A percentile compares a stretch with the other conserved stretches of the same genome.
phyloP scores from a whole-genome alignment of 495 filamentous ascomycete species.

The Penicillium alfredii region DNA sequence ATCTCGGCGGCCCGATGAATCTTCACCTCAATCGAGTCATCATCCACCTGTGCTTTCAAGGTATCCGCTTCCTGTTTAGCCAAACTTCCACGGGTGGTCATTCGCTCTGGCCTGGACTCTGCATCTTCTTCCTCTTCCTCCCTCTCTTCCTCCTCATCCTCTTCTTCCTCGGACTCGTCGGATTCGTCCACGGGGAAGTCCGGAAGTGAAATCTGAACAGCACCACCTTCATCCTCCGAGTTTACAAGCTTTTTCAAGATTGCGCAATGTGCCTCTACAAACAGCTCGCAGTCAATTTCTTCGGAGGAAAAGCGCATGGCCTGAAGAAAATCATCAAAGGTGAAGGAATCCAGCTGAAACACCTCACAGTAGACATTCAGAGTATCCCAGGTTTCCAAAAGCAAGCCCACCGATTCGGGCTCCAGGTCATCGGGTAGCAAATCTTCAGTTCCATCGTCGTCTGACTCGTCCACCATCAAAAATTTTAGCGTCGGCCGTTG shows the following conservation, averaged over 20 bases:
- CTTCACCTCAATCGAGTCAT: conserved; percentile 31
- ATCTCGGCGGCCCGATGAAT: conserved; percentile 78
- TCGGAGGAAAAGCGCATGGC: conserved; percentile 74
- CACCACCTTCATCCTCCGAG: conserved; percentile 63
- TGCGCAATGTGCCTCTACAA: conserved; percentile 87
- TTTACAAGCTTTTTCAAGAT: conserved; percentile 82
- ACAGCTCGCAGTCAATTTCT: conserved; percentile 76
- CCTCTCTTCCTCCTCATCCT: conserved; percentile 46
- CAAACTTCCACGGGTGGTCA: conserved; percentile 79
- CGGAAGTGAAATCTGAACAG: conserved; percentile 70
- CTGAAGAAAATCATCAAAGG: conserved; percentile 92
- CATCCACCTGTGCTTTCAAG: conserved; percentile 45
- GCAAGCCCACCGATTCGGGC: conserved; percentile 71
- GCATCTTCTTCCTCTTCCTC: conserved; percentile 31
- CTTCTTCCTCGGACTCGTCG: conserved; percentile 53
- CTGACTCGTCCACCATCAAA: conserved; percentile 53
- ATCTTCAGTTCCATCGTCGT: conserved; percentile 36
- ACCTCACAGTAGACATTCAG: conserved; percentile 94
- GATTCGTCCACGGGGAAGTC: conserved; percentile 66
- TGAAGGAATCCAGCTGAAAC: conserved; percentile 90
- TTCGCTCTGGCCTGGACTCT: conserved; percentile 51
- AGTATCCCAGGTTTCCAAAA: conserved; percentile 91
- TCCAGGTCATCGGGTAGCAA: conserved; percentile 54
- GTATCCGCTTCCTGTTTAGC: conserved; percentile 71
- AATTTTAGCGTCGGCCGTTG: conserved; percentile 72